Base-by-base conservation (phyloP, 441 rosid species). In the Sinapis alba region DNA sequence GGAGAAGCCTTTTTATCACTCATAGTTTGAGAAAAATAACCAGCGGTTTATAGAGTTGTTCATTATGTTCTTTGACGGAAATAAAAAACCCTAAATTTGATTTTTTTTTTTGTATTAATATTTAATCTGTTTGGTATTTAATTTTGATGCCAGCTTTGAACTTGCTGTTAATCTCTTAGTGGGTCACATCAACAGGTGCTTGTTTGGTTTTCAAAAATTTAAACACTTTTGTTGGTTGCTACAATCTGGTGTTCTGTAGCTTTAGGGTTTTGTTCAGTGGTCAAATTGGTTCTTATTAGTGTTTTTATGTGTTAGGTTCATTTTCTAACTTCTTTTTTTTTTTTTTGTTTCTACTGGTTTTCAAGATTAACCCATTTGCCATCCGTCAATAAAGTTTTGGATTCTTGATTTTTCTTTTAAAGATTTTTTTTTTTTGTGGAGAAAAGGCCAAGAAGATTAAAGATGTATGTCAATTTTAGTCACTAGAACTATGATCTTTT, bases 141-240 rank as follows among this genome's bases (percentile, higher is more conserved):
- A 56, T 36, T 36, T n/a, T 3, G 34, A 16, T 76, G 69, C 79
- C 89, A 79, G 88, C 76, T 75, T 83, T 83, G 78, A 82, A 90
- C 97, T 90, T 87, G 84, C 64, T 83, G 97, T 89, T 84, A 77
- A 80, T 87, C 83, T 78, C 3, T 51, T 77, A 85, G 96, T 90
- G 92, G 96, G 98, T 90, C 98, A 90, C 96, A 90, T 90, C 94
- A 90, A 82, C 96, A 87, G 96, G 94, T 92, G 92, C 83, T 78
- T 92, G 68, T 74, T 74, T 64, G 50, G 62, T 38, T 76, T 34
- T 15, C 54, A 57, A 58, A 16, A 53, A 38, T 62, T 0, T 21
- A 30, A 68, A 0, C 12, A 10, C 24, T 67, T 47, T 57, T 34
- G 67, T 24, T 78, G 54, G 78, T 60, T 43, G 83, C 62, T 78